A percentile compares a stretch with the other conserved stretches of the same genome.
Conservation (phyloP, 2,329 filamentous ascomycete genomes). For the Colletotrichum noveboracense region DNA sequence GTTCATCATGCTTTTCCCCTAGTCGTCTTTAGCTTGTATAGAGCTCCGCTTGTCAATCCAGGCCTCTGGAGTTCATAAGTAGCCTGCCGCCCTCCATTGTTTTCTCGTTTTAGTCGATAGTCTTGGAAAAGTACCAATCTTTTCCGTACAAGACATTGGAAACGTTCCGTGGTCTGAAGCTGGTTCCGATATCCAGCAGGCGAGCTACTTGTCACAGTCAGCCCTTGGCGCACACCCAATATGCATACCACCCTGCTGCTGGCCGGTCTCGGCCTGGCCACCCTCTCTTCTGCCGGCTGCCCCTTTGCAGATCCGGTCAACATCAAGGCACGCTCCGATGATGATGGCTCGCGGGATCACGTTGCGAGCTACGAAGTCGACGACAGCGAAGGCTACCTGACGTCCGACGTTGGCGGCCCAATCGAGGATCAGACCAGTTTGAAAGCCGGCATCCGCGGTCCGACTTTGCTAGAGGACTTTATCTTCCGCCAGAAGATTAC, state of each 20-base stretch:
- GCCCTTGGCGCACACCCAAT: neutral
- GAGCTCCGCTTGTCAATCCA: neutral
- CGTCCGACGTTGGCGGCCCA: conserved; percentile 71
- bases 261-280: conserved; percentile 27
- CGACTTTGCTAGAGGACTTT: conserved; percentile 74
- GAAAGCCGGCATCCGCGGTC: conserved; percentile 69
- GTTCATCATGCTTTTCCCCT: neutral
- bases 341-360: conserved; percentile 33
- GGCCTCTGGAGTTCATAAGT: conserved; percentile 3
- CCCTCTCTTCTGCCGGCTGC: conserved; percentile 29
- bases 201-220: neutral
- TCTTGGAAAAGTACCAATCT: neutral
- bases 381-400: conserved; percentile 62
- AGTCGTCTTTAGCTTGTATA: neutral
- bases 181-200: neutral
- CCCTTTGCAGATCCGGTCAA: conserved; percentile 35
- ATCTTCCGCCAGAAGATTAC: conserved; percentile 76
- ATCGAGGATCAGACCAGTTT: conserved; percentile 71
- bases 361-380: conserved; percentile 48
- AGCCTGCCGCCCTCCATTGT: neutral
- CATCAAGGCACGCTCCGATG: conserved; percentile 7
- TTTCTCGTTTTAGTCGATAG: neutral
- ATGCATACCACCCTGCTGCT: conserved; percentile 22
- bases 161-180: neutral
- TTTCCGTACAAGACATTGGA: neutral